Evolutionary conservation across 257 asterid species (phyloP).

Genomic region (Schizonepeta tenuifolia): DNA sequence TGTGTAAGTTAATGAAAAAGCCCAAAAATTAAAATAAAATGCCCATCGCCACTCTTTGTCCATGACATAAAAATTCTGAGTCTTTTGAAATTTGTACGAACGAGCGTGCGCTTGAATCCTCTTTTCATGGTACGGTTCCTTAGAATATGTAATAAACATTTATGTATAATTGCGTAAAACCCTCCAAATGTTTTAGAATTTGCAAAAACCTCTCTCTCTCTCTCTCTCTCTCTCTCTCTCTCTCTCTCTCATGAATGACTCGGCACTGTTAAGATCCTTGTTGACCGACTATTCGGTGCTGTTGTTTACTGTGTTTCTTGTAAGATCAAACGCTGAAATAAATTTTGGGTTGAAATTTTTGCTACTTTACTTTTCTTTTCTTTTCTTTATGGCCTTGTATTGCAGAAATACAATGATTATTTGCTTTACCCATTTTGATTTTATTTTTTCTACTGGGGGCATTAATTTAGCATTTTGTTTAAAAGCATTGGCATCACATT

Average conservation of each 20-base stretch:
- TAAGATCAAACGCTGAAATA: constrained; percentile 18
- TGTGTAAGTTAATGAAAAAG: not conserved
- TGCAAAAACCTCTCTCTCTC: not conserved
- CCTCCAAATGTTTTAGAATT: not conserved
- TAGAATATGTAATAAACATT: constrained; percentile 16
- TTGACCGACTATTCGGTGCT: constrained; percentile 27
- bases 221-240: not conserved
- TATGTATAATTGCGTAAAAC: not conserved
- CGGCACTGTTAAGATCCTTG: not conserved
- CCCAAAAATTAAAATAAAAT: not conserved
- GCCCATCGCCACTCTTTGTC: constrained; percentile 4
- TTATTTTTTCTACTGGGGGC: not conserved
- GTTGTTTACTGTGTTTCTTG: constrained; percentile 31
- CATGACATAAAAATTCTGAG: constrained; percentile 10
- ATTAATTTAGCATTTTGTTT: not conserved
- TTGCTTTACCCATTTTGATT: constrained; percentile 18
- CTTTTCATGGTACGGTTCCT: constrained; percentile 36
- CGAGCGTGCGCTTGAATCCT: constrained; percentile 40
- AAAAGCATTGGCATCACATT: not conserved
- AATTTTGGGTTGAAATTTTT: constrained; percentile 23
- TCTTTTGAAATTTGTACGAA: constrained; percentile 27
- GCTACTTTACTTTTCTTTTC: constrained; percentile 33
- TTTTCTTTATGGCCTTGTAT: constrained; percentile 8
- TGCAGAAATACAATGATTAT: constrained; percentile 32
- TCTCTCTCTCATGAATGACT: not conserved